Conservation (phyloP, 225 moss, liverwort and hornwort species). For the Polytrichum commune region DNA sequence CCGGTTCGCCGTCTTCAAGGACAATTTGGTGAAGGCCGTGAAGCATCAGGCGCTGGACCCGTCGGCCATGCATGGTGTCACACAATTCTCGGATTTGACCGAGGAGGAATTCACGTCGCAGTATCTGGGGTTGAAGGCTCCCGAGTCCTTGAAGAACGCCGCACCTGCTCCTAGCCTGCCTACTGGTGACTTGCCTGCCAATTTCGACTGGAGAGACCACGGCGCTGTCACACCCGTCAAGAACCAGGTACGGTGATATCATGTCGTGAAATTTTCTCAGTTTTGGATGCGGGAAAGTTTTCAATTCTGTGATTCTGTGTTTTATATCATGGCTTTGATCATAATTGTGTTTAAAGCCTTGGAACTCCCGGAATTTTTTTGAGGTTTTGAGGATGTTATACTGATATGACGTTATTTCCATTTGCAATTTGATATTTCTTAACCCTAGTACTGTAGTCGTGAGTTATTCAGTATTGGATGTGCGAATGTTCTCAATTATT, state of each 20-base stretch:
- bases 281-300: too few species aligned
- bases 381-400: too few species aligned
- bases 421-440: too few species aligned
- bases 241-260: slow-evolving; percentile 54
- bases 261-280: too few species aligned
- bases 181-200: slow-evolving; percentile 65
- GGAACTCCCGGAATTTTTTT: too few species aligned
- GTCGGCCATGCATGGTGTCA: slow-evolving; percentile 75
- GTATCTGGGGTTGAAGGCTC: slow-evolving; percentile 61
- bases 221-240: slow-evolving; percentile 83
- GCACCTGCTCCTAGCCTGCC: slow-evolving; percentile 60
- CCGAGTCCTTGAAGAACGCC: slow-evolving; percentile 5
- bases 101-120: slow-evolving; percentile 77
- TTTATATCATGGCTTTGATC: too few species aligned
- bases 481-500: too few species aligned
- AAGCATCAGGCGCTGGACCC: slow-evolving; percentile 98
- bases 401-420: too few species aligned
- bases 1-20: slow-evolving; percentile 71
- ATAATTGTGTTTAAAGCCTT: too few species aligned
- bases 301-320: too few species aligned
- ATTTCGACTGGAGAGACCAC: slow-evolving; percentile 86
- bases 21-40: slow-evolving; percentile 72
- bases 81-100: slow-evolving; percentile 79
- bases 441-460: too few species aligned
- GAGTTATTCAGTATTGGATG: too few species aligned